Base-by-base conservation (phyloP, 2,329 filamentous ascomycete genomes). In the Coleophoma crateriformis region DNA sequence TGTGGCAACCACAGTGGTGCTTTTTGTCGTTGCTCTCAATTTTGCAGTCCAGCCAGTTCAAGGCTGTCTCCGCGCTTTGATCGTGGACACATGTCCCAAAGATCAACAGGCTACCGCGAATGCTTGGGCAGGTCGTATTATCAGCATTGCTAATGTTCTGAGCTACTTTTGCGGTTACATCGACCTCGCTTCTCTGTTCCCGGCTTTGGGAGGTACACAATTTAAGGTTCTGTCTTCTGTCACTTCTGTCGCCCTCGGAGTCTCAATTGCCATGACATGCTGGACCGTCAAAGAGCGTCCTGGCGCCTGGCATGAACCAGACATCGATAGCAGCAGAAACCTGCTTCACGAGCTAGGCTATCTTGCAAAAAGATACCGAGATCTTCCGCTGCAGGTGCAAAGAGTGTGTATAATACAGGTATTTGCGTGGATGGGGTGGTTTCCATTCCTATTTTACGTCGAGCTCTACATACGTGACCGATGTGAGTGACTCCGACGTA, bases 21-120 rank as follows among this genome's bases (percentile, higher is more conserved):
- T 56, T 15, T 61, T 51, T 32, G 52, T 66, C 34, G 57, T 58
- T 39, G 49, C 57, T 8, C 56, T 67, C 17, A 64, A 66, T 46
- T 48, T 67, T 3, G 54, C 58, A 7, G 62, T 67, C 22, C 64
- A 68, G 45, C 61, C 62, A 11, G 54, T 68, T 3, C 66, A 68
- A 52, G 53, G 55, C 10, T 63, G 59, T 13, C 47, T 67, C 8
- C 58, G 66, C 27, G 55, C 66, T 11, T 47, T 68, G n/a, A 61
- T 62, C 40, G 54, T 68, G 7, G 66, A 68, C 45, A 56, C 53
- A 32, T 63, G 58, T 52, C 59, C 64, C 1, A 32, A 48, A 7
- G 50, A 62, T 41, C 66, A 68, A 48, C 64, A 66, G 49, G 45
- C 50, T 7, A 47, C 56, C 38, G 66, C 63, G 13, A 64, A 51